Conservation (phyloP, 768 basidiomycete genomes). For the Serendipita sp. region DNA sequence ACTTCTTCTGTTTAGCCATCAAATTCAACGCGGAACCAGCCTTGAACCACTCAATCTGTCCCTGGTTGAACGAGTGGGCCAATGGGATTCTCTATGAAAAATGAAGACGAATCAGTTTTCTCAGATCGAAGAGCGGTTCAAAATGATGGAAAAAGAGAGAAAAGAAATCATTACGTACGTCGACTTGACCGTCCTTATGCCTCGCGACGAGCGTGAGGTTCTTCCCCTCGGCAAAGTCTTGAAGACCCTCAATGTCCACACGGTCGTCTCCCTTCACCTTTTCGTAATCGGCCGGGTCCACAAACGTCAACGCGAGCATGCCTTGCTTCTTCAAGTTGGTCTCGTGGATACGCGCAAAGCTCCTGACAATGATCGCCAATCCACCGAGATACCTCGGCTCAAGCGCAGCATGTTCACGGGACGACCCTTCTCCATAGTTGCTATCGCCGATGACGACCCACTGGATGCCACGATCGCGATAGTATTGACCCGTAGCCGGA, state of each 20-base stretch:
- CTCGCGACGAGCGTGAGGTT: constrained; percentile 69
- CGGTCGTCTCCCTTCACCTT: constrained; percentile 76
- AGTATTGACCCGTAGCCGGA: constrained; percentile 70
- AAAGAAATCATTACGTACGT: constrained; percentile 28
- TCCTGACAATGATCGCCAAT: constrained; percentile 87
- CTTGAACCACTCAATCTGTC: constrained; percentile 98
- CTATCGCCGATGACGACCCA: constrained; percentile 96
- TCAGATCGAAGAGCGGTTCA: constrained; percentile 14
- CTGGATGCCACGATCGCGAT: constrained; percentile 78
- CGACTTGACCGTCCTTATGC: constrained; percentile 65
- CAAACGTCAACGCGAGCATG: constrained; percentile 93
- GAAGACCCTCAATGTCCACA: constrained; percentile 78
- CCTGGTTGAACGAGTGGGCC: constrained; percentile 91
- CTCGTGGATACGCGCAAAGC: constrained; percentile 96
- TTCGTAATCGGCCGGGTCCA: constrained; percentile 85
- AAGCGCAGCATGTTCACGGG: constrained; percentile 93
- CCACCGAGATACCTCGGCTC: constrained; percentile 93
- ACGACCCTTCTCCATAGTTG: constrained; percentile 97
- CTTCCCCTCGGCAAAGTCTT: constrained; percentile 82
- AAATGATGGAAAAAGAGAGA: background rate
- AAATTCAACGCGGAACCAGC: constrained; percentile 88
- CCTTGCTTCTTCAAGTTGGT: constrained; percentile 99
- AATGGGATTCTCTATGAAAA: constrained; percentile 46
- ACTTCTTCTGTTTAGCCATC: background rate
- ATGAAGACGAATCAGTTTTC: constrained; percentile 5